Conservation (phyloP, 306 rosid species). For the Castanea crenata region DNA sequence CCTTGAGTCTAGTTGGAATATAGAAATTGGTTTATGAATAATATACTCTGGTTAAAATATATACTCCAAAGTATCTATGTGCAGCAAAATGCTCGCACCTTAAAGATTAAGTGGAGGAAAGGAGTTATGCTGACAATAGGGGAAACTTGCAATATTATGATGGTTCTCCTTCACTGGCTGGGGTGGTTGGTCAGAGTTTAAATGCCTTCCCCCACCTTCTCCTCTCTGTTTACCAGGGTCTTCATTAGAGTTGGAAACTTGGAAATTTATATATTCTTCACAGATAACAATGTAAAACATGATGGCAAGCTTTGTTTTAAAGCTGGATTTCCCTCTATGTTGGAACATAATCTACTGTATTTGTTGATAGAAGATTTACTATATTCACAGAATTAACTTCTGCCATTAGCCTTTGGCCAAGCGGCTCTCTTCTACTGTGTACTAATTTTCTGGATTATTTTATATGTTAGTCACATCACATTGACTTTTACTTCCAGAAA, state of each 20-base stretch:
- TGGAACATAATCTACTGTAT: neutral
- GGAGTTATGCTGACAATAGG: neutral
- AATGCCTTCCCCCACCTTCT: neutral
- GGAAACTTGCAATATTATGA: neutral
- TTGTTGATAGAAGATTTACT: neutral
- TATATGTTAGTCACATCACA: too few species aligned
- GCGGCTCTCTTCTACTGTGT: neutral
- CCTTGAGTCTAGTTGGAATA: neutral
- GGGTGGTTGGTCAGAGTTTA: neutral
- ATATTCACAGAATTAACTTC: neutral
- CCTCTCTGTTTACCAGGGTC: neutral
- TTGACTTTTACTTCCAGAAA: neutral
- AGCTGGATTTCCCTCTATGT: neutral
- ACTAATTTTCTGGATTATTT: too few species aligned
- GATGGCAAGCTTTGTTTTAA: neutral
- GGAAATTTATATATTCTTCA: neutral
- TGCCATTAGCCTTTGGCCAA: neutral
- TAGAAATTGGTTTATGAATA: neutral
- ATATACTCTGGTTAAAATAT: neutral
- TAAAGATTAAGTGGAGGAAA: slow-evolving; percentile 12
- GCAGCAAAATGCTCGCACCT: slow-evolving; percentile 1
- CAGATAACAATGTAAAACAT: neutral
- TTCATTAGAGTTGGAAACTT: too few species aligned
- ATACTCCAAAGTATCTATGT: neutral
- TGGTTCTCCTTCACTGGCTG: neutral